These are phyloP conservation scores for Plasmodium malariae DNA, from an alignment of 169 alveolate genomes.

Conservation along the genomic window DNA sequence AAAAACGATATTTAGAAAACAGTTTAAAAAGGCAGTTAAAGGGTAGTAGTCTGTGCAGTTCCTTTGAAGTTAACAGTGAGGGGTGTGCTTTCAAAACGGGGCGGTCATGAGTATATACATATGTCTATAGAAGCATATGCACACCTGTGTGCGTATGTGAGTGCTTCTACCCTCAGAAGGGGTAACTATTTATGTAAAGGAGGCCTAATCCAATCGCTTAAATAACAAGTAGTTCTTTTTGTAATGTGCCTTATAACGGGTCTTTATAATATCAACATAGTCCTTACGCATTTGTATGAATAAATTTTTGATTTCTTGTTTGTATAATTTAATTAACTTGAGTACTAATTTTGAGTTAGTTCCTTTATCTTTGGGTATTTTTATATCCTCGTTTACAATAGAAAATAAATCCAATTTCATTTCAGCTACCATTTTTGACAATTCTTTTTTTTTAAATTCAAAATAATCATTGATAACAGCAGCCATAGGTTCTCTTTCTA, in stretches of 20 bases:
- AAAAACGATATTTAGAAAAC: no score
- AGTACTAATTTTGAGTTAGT: neutral
- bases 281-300: constrained; percentile 37
- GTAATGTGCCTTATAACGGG: constrained; percentile 17
- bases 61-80: no score
- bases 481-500: constrained; percentile 52
- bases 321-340: constrained; percentile 9
- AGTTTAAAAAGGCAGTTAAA: no score
- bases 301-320: constrained; percentile 20
- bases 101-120: no score
- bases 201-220: constrained; percentile 11
- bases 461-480: constrained; percentile 34
- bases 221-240: constrained; percentile 34
- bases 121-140: no score
- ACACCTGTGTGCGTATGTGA: no score
- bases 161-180: no score
- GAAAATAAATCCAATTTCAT: constrained; percentile 44
- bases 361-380: neutral
- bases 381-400: neutral
- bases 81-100: no score
- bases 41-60: no score
- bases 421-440: constrained; percentile 20
- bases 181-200: neutral
- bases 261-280: constrained; percentile 15
- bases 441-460: constrained; percentile 44